These are phyloP conservation scores for Trypanosoma cruzi DNA, from an alignment of 208 protist species.

Conservation along the genomic window DNA sequence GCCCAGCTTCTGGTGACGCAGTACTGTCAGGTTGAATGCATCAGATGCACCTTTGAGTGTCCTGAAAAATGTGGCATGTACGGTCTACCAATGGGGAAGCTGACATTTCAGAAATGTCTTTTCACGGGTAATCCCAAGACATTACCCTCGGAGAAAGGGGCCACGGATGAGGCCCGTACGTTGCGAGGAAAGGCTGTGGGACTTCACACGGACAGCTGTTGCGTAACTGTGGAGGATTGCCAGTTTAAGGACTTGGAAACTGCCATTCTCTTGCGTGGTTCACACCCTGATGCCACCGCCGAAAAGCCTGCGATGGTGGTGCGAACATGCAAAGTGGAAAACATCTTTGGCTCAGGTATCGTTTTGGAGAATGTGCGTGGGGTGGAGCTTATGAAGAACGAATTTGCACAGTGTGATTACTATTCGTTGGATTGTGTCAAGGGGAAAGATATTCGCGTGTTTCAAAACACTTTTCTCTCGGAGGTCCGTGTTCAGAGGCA, in stretches of 20 bases:
- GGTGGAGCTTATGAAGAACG: slow-evolving; percentile 52
- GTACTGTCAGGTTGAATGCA: slow-evolving; percentile 76
- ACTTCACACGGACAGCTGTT: slow-evolving; percentile 52
- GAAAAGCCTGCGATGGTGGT: slow-evolving; percentile 34
- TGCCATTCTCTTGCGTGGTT: slow-evolving; percentile 38
- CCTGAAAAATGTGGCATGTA: slow-evolving; percentile 60
- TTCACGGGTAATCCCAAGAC: slow-evolving; percentile 59
- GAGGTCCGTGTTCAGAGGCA: slow-evolving; percentile 62
- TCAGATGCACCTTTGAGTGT: slow-evolving; percentile 77
- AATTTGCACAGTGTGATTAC: slow-evolving; percentile 67
- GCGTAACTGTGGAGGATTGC: slow-evolving; percentile 34
- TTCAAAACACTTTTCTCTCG: slow-evolving; percentile 65
- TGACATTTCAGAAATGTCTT: slow-evolving; percentile 67
- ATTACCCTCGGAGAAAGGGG: slow-evolving; percentile 5
- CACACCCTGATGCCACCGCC: slow-evolving; percentile 2
- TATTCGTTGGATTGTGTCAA: slow-evolving; percentile 77
- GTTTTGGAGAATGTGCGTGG: slow-evolving; percentile 58
- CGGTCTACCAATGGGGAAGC: slow-evolving; percentile 53
- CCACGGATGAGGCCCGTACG: slow-evolving; percentile 9
- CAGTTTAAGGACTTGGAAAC: slow-evolving; percentile 41
- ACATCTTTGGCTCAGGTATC: slow-evolving; percentile 60
- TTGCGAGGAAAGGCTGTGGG: slow-evolving; percentile 40
- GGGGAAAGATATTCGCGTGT: slow-evolving; percentile 48
- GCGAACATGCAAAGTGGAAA: slow-evolving; percentile 49
- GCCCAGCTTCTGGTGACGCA: slow-evolving; percentile 78